Percentiles rank a stretch among this genome's conserved stretches.
These are phyloP conservation scores for Luvunga scandens DNA, from an alignment of 345 rosid genomes.

Conservation along the genomic window DNA sequence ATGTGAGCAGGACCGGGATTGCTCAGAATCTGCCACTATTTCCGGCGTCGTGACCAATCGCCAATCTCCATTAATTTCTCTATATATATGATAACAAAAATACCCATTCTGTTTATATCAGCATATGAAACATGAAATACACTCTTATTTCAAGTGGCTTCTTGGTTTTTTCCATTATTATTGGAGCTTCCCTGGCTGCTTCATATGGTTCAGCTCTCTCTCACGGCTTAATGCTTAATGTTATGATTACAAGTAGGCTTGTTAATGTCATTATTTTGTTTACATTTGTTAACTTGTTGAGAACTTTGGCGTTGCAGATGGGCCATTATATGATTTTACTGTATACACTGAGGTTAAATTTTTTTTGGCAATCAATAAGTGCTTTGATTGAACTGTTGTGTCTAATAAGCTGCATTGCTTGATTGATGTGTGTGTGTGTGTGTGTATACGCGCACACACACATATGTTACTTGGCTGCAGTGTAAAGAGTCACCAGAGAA, in stretches of 20 bases:
- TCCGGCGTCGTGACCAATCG: too few species aligned
- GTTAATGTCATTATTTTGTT: neutral
- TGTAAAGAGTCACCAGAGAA: conserved; percentile 57
- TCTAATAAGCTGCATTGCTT: neutral
- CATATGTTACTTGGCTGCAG: conserved; percentile 32
- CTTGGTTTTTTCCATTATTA: conserved; percentile 27
- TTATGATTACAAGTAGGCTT: neutral
- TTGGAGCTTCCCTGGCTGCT: conserved; percentile 26
- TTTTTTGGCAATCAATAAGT: too few species aligned
- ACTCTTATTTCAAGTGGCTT: conserved; percentile 8
- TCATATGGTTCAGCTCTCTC: conserved; percentile 34
- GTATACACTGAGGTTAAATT: conserved; percentile 62
- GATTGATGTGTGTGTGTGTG: neutral
- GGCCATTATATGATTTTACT: conserved; percentile 52
- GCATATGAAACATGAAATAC: conserved; percentile 22
- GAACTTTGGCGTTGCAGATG: neutral
- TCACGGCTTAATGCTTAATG: neutral
- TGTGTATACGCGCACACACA: neutral
- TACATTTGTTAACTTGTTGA: neutral
- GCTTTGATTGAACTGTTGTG: too few species aligned
- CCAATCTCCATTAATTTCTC: too few species aligned
- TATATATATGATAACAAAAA: neutral
- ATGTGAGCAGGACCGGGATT: too few species aligned
- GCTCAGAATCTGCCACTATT: too few species aligned
- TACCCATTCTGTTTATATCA: neutral